Evolutionary conservation across 805 yeast genomes (phyloP), one percentile per base, ranked within the genome.

Genomic region (Lachancea lanzarotensis): DNA sequence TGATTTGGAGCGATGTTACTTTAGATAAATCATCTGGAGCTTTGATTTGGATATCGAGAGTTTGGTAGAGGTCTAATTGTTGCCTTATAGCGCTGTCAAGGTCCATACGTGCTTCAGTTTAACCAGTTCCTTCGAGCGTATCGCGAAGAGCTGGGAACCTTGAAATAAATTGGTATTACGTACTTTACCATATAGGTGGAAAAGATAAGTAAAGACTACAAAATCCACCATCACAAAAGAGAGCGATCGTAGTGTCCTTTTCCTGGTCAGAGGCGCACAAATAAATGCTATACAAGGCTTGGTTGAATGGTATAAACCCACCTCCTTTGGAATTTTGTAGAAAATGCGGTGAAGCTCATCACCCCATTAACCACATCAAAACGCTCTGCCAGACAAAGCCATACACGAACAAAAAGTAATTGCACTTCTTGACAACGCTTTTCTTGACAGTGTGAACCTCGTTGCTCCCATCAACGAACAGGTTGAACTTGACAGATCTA

Each of bases 371-470:
- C 81, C 91, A 81, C 69, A 89, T 79, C 44, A 87, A 69, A 16
- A 79, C 57, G 18, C 84, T 76, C 69, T 91, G 98, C 57, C 89
- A 73, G 13, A 85, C 72, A 56, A 88, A 87, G 8, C 95, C 81
- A 64, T 91, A 91, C 35, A 84, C 71, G 56, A 91, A 89, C 51
- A 91, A 69, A 61, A 85, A 91, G 57, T 91, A 95, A 47, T 93
- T 83, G 53, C 96, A 78, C 48, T 84, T 77, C 63, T 86, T 82
- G 51, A 88, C 76, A 48, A 83, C 84, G 20, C 78, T 78, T 35
- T 79, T 74, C 45, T 83, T 76, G 36, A 63, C 43, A 25, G 50
- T 55, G 16, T 49, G 52, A 48, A 63, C 52, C 43, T 86, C 74
- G 45, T 71, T 70, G 33, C 76, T 72, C 43, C 75, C 76, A 18